Base-by-base conservation (phyloP, 1,284 basidiomycete species). In the Rhodofomes roseus region DNA sequence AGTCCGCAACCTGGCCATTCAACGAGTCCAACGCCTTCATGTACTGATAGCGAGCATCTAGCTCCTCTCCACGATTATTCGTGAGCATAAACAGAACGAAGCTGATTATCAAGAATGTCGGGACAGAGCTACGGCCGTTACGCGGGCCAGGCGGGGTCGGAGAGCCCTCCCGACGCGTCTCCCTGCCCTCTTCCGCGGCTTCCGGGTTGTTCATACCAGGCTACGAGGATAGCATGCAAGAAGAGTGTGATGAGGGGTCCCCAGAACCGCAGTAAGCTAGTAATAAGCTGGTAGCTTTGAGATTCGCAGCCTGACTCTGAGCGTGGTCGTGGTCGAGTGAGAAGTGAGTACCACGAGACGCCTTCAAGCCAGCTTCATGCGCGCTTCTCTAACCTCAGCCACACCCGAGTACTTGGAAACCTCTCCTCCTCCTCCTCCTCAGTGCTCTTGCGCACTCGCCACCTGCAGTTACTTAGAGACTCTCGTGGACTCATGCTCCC, bases 21-120 rank as follows among this genome's bases (percentile, higher is more conserved):
- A 91, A 70, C 7, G 77, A 78, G 29, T 78, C 74, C 8, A 92
- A 68, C n/a, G 82, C 76, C 60, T 89, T 82, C 64, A 85, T 77
- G 68, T 87, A 88, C 59, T 85, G 83, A 63, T 81, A 82, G 59
- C 84, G 77, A 14, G 82, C 78, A 1, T 83, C 72, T 60, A 83
- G 79, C 68, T 88, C 88, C 63, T 90, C 87, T 2, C 64, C 63
- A 12, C 79, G 84, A 63, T 86, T 84, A 65, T 84, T 88, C 37
- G 86, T 88, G 70, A 92, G 81, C 79, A 92, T 80, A 72, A 88
- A 91, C 34, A 92, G 77, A 70, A 91, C 77, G 62, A 92, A 81
- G 63, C 79, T 82, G 61, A 91, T 77, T 75, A 92, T 85, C 36
- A 92, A 76, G 66, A 92, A 82, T n/a, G 86, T 86, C 1, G 89